Evolutionary conservation across 2,329 filamentous ascomycete genomes (phyloP).

Genomic region (Aquanectria penicillioides): DNA sequence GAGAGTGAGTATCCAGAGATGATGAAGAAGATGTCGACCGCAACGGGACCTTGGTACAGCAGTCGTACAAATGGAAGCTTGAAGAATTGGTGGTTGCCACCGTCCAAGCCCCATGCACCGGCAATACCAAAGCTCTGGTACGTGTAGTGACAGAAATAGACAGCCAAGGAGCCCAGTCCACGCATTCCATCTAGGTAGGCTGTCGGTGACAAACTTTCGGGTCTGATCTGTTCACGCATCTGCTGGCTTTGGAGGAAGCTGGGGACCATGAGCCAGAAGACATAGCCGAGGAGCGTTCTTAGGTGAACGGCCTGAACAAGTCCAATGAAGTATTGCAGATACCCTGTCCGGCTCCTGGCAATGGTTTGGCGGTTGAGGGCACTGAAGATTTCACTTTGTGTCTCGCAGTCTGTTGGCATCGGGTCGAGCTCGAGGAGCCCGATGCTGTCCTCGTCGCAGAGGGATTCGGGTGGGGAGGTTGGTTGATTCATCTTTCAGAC

Average conservation of each 20-base stretch:
- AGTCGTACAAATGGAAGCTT: conserved; percentile 64
- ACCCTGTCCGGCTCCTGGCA: conserved; percentile 44
- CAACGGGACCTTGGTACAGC: conserved; percentile 63
- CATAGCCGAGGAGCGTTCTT: conserved; percentile 50
- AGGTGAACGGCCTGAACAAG: conserved; percentile 47
- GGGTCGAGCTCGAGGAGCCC: conserved; percentile 55
- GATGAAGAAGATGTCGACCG: conserved; percentile 70
- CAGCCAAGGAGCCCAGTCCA: conserved; percentile 64
- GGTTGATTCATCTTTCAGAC: conserved; percentile 57
- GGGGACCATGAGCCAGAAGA: conserved; percentile 57
- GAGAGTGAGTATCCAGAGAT: conserved; percentile 70
- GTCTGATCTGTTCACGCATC: conserved; percentile 50
- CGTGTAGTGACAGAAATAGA: conserved; percentile 66
- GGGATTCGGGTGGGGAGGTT: conserved; percentile 46
- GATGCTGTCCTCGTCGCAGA: conserved; percentile 55
- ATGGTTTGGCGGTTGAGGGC: conserved; percentile 45
- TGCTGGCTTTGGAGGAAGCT: conserved; percentile 60
- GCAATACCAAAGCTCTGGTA: conserved; percentile 63
- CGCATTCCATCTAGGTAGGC: conserved; percentile 68
- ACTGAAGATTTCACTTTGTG: conserved; percentile 51
- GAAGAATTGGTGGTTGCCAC: conserved; percentile 56
- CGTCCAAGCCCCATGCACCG: conserved; percentile 58
- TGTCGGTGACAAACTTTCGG: conserved; percentile 58
- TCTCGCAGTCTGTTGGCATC: conserved; percentile 54
- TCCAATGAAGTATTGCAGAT: conserved; percentile 41